These are phyloP conservation scores for Lachancea cidri DNA, from an alignment of 805 yeast genomes.

Conservation along the genomic window DNA sequence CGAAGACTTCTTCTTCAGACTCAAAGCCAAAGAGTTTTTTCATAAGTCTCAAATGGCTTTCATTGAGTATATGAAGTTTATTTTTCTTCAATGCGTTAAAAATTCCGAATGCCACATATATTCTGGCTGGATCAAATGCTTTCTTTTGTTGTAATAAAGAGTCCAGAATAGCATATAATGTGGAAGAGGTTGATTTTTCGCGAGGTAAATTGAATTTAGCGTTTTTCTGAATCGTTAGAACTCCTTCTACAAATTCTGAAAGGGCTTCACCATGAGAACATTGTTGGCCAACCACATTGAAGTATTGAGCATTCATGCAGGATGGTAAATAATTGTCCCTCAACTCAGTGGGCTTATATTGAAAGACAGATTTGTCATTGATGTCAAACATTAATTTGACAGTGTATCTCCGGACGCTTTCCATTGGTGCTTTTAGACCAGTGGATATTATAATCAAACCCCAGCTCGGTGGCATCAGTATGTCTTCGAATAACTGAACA, in stretches of 20 bases:
- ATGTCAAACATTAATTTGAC: constrained; percentile 51
- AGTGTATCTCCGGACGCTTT: constrained; percentile 64
- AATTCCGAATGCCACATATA: constrained; percentile 55
- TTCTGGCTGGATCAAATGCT: constrained; percentile 65
- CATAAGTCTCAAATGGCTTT: constrained; percentile 28
- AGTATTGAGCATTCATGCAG: constrained; percentile 60
- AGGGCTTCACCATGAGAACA: constrained; percentile 60
- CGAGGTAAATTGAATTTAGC: background rate
- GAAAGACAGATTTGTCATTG: constrained; percentile 43
- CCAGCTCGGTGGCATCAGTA: constrained; percentile 65
- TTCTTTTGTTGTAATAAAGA: constrained; percentile 45
- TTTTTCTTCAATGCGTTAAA: constrained; percentile 42
- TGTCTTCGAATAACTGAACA: constrained; percentile 43
- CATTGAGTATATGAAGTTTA: constrained; percentile 15
- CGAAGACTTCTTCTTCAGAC: constrained; percentile 50
- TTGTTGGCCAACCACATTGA: constrained; percentile 36
- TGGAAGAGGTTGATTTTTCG: constrained; percentile 1
- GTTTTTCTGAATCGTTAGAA: no score
- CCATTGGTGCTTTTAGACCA: constrained; percentile 73
- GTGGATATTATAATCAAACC: constrained; percentile 66
- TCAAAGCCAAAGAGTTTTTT: constrained; percentile 34
- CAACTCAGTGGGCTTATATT: constrained; percentile 36
- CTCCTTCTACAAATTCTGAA: constrained; percentile 38
- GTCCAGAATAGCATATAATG: constrained; percentile 34
- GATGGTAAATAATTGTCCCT: constrained; percentile 48